Conservation (phyloP, 305 asterid genomes). For the Striga hermonthica region DNA sequence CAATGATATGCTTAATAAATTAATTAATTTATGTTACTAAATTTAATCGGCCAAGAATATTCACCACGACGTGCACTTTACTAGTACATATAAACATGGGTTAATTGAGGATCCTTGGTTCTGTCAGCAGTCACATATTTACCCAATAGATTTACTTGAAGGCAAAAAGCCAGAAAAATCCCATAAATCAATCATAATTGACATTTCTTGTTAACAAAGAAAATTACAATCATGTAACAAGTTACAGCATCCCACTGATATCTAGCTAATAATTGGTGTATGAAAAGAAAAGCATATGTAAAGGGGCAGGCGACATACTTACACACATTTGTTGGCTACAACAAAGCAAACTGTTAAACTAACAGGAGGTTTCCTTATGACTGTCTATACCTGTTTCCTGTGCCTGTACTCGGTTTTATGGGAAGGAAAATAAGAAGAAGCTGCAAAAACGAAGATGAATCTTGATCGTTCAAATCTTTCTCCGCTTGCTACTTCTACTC, state of each 20-base stretch:
- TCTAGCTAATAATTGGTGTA: constrained; percentile 18
- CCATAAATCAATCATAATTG: not conserved
- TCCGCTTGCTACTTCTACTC: constrained; percentile 70
- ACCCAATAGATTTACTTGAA: no score
- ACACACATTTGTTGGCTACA: constrained; percentile 34
- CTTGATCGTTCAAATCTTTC: constrained; percentile 48
- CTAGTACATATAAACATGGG: no score
- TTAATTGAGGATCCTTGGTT: no score
- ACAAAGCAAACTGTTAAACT: constrained; percentile 21
- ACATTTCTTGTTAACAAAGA: constrained; percentile 18
- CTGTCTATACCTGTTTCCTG: constrained; percentile 36
- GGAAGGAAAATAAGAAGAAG: constrained; percentile 31
- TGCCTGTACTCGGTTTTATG: constrained; percentile 30
- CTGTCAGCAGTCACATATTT: no score
- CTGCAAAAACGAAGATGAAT: not conserved
- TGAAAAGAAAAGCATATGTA: constrained; percentile 2
- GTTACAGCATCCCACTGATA: constrained; percentile 26
- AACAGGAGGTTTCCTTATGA: constrained; percentile 24
- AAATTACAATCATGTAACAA: constrained; percentile 17
- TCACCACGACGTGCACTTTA: no score
- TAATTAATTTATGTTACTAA: no score
- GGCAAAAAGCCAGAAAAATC: no score
- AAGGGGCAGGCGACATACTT: constrained; percentile 5
- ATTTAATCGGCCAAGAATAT: no score
- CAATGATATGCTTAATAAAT: no score